Percentiles rank a stretch among this genome's conserved stretches.
These are phyloP conservation scores for Stagonosporopsis vannaccii DNA, from an alignment of 2,329 filamentous ascomycete genomes.

Conservation along the genomic window DNA sequence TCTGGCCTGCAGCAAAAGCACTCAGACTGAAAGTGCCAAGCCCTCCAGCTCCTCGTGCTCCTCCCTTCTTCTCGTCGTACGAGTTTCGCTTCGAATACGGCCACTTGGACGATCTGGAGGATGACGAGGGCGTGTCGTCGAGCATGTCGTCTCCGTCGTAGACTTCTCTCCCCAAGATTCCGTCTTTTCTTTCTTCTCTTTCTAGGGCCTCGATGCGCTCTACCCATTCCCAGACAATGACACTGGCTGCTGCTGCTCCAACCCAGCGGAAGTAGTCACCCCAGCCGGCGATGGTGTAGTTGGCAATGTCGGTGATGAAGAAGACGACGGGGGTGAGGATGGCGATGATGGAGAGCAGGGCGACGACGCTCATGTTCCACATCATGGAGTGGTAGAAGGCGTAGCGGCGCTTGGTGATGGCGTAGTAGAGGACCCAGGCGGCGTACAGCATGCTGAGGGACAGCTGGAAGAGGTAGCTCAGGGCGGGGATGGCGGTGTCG, in stretches of 20 bases:
- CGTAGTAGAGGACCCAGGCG: conserved; percentile 93
- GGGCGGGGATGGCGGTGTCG: conserved; percentile 85
- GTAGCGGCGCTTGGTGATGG: conserved; percentile 88
- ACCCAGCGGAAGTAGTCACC: conserved; percentile 97
- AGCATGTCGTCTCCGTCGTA: conserved; percentile 96
- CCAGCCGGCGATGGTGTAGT: conserved; percentile 87
- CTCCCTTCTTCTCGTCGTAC: conserved; percentile 37
- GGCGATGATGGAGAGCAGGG: conserved; percentile 78
- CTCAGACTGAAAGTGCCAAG: conserved; percentile 27
- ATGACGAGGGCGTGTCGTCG: conserved; percentile 66
- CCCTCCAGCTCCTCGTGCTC: conserved; percentile 27
- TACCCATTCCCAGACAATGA: conserved; percentile 99
- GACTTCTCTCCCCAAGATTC: conserved; percentile 86
- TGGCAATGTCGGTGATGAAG: conserved; percentile 88
- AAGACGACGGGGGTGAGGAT: conserved; percentile 90
- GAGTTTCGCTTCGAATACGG: conserved; percentile 49
- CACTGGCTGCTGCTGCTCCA: conserved; percentile 90
- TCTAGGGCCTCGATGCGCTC: conserved; percentile 92
- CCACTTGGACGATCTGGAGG: conserved; percentile 60
- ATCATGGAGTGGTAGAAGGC: conserved; percentile 90
- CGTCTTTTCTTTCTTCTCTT: conserved; percentile 91
- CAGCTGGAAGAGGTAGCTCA: conserved; percentile 90
- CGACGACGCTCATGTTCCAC: conserved; percentile 86
- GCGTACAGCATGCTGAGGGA: conserved; percentile 87
- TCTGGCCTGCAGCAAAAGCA: conserved; percentile 36